Evolutionary conservation across 192 early-diverging fungal species (phyloP), one percentile per base, ranked within the genome.

Genomic region (Rhizophagus sp.): DNA sequence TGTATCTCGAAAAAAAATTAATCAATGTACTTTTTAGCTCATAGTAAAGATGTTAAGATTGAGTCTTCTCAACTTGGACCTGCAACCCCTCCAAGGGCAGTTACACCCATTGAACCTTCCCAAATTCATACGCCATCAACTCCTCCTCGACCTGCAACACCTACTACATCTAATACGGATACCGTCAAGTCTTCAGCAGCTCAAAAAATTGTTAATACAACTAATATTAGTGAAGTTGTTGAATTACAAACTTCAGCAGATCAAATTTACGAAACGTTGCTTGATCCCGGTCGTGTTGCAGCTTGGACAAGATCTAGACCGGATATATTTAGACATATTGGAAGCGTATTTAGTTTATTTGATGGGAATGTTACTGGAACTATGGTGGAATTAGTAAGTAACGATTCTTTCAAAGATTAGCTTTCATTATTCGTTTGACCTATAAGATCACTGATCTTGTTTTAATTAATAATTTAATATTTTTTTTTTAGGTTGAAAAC

Each of bases 311-410:
- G 96, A 17, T 90, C 90, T 41, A 82, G 84, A 57, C 92, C 93
- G 22, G 87, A 89, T 63, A 88, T 95, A 50, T 83, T 89, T 75
- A 79, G 88, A 30, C 88, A 87, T 68, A 88, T 89, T 39, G 94
- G 93, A 25, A 77, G 86, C 27, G 75, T 81, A 73, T 96, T 95
- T 85, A 87, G 85, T 78, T 83, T 98, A 62, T 97, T 99, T 90
- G 94, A 88, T 69, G 97, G 96, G 22, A 95, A 97, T 81, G 92
- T 98, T 62, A 90, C 90, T 19, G 97, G 96, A 33, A 88, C 87
- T 79, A 87, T 95, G 74, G 83, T 89, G 44, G 92, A 94, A 85
- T 76, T 96, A 67, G 94, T 91, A 81, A 79, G 83, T 70, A 39
- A 39, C 25, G 39, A 15, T 13, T 25, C 30, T 27, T 44, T 25